Base-by-base conservation (phyloP, 257 asterid genomes). In the Gardenia jasminoides region DNA sequence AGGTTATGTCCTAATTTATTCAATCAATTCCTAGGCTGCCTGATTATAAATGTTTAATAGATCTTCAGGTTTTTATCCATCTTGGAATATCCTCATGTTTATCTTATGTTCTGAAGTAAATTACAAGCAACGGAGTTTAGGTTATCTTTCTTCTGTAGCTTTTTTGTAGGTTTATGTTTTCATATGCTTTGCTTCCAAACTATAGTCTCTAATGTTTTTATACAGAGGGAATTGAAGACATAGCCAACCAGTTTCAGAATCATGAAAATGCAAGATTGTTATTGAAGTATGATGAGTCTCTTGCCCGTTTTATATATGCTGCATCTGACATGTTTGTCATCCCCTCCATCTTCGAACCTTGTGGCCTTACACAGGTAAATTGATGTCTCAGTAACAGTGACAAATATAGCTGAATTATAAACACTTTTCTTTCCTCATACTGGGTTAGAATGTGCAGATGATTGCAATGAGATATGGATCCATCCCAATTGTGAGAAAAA, bases 391-490 rank as follows among this genome's bases (percentile, higher is more conserved):
- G 15, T 54, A 72, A 54, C 17, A 64, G 17, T 62, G 78, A 19
- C 24, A 33, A 43, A 67, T 10, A 11, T 12, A 17, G 43, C 15
- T 68, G 62, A 65, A 74, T 11, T 22, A 74, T 22, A 31, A 74
- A 43, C 24, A 10, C 39, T 30, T 58, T 17, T 7, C 30, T 28
- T 22, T 52, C 62, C 78, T 28, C 44, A 75, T 56, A n/a, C 19
- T 36, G 6, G 9, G 17, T 43, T 56, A 36, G 1, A 54, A 12
- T 54, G 28, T 81, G 79, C 91, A 95, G 99, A 95, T 95, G 99
- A 93, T 95, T 82, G 97, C 97, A 31, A 93, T 95, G 99, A 88
- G 97, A 91, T 95, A 95, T 81, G 99, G 99, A 54, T 82, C 98
- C 2, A 86, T 95, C 77, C 99, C 99, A 7, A 86, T 95, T 72